Evolutionary conservation across 2,329 filamentous ascomycete genomes (phyloP), one percentile per base, ranked within the genome.

Genomic region (Hymenoscyphus fraxineus): DNA sequence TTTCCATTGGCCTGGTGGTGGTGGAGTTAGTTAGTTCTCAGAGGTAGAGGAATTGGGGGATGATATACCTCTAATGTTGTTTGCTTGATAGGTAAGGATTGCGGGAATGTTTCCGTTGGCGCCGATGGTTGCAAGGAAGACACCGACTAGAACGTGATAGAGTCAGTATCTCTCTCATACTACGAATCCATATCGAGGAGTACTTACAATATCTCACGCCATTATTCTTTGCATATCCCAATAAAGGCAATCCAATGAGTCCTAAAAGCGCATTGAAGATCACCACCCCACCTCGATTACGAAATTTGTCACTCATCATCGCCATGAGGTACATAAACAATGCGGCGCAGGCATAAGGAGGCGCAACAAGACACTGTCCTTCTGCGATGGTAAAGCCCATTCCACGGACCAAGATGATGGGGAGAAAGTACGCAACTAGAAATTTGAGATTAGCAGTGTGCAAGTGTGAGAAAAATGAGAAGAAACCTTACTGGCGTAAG

Each of bases 61-160:
- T 13, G 16, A 12, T 51, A 19, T 57, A 64, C 58, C 58, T 60
- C 57, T 58, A n/a, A 62, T 67, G 39, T 79, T 94, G 90, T 80
- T 92, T 54, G 91, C 90, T 78, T 94, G 91, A 78, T 92, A 95
- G 0, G 90, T 84, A 80, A 96, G 86, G 57, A 86, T 81, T 1
- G 86, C 82, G 0, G 92, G 92, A 4, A 94, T 81, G 74, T 95
- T 95, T 68, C 88, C 84, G 76, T 93, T 93, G 13, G 35, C 56
- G 2, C 76, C 79, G 19, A 80, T 73, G 39, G 77, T 80, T 82
- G 79, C 4, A 77, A 78, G 22, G 85, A 77, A 68, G 56, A 86
- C 82, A 10, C 84, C 85, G 56, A 85, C 47, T 54, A 54, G 22
- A 22, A 54, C 2, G 5, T 22, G 3, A 54, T 10, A 6, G n/a